Evolutionary conservation across 768 basidiomycete genomes (phyloP), one percentile per base, ranked within the genome.

Genomic region (Amyloporia xantha): DNA sequence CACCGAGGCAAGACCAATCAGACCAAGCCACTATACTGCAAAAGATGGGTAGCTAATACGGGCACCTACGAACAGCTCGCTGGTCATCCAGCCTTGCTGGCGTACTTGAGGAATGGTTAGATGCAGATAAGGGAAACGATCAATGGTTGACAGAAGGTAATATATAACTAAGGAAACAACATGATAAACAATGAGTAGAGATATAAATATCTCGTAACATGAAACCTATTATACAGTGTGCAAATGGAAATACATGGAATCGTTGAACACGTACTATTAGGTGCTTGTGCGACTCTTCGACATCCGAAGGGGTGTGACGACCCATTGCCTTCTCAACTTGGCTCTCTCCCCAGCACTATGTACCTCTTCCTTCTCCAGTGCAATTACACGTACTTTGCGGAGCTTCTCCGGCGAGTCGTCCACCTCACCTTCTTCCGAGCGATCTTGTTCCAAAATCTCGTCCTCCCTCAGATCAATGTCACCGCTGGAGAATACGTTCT

Each of bases 401-500:
- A 70, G 66, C 35, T 61, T 59, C 38, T 85, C 82, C 3, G 68
- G 69, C 12, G 84, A 82, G 60, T 91, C 83, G 58, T 92, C 89
- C 12, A 82, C 77, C 62, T 89, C 87, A 2, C 76, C 82, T 49
- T 89, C 89, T 63, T 86, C 86, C 5, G 79, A 81, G 20, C 82
- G 74, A 44, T 92, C 89, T 54, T 83, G 80, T 51, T 91, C 88
- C 46, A 88, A 61, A 15, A 90, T 74, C 55, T 92, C 89, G 49
- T 89, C 79, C 58, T 91, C 88, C 38, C 73, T 67, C 53, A 92
- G 60, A 56, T 91, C 89, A 48, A 89, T 83, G 52, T 62, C 57
- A 4, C 77, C 75, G 27, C 76, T 77, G 50, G 72, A 69, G 58
- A 80, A 81, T 25, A 89, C 82, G 27, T 83, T 77, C 42, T 87